Evolutionary conservation across 148 eudicot species (phyloP), one percentile per base, ranked within the genome.

Genomic region (Drosera capensis): DNA sequence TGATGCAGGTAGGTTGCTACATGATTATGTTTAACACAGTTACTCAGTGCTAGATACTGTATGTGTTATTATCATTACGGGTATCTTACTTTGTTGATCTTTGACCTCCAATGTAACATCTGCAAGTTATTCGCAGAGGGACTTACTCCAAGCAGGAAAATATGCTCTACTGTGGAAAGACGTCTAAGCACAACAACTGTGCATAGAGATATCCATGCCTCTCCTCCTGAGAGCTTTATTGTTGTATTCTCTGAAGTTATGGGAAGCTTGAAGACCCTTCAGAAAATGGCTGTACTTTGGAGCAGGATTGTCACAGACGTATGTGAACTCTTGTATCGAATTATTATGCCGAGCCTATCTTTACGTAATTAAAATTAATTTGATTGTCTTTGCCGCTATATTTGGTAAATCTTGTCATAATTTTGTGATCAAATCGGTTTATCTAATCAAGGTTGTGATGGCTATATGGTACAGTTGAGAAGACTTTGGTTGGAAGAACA

Each of bases 91-190:
- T 46, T 66, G 57, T 65, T 70, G 70, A 63, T 82, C 71, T 72
- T 75, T 73, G 50, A 66, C 76, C 72, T 73, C 57, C 68, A 43
- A 63, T 70, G 78, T 75, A 75, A 83, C 73, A 63, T 75, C 60
- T 73, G 70, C 73, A 83, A 83, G 83, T 73, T 68, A 72, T 68
- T 79, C 68, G 70, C 92, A 88, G 96, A 77, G 64, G 84, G 92
- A 63, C 86, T 80, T 58, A 41, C 65, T 68, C 58, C 75, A n/a
- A 60, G 68, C 40, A 68, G 75, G 56, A 75, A 76, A 71, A 67
- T 71, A 13, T 59, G 65, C 53, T 66, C 71, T 58, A 56, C 40
- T 26, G 46, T 46, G 23, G 94, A 72, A 43, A 72, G 49, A 36
- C 66, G 51, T 25, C 38, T 71, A 41, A 69, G 31, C 44, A 43